Evolutionary conservation across 1,284 basidiomycete genomes (phyloP), one percentile per base, ranked within the genome.

Genomic region (Pterulicium gracile): DNA sequence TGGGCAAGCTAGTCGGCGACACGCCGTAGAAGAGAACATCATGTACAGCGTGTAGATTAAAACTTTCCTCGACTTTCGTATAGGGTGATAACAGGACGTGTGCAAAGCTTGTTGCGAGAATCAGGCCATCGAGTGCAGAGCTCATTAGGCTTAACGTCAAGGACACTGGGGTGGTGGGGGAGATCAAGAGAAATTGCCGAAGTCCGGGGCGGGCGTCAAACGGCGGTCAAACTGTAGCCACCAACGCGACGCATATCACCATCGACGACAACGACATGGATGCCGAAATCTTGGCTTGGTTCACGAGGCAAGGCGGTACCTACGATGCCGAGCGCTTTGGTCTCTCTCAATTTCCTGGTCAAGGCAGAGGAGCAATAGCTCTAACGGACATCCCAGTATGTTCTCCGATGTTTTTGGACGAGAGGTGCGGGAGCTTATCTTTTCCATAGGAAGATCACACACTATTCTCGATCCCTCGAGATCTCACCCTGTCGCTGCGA

Each of bases 31-130:
- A 75, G 23, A 97, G 68, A 17, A 91, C 70, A 62, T 98, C 95
- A 60, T 96, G 90, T 0, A 75, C 79, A 0, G 91, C 94, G 59
- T 98, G 95, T 3, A 98, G 73, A 51, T 87, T 93, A 71, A 98
- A 97, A 58, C 86, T 90, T 67, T 98, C 95, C 62, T 98, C 96
- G 34, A 98, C 95, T 66, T 98, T 98, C 2, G 88, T 90, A 61
- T 87, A 94, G 0, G 95, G 95, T 2, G 88, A 75, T 3, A 89
- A 63, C 3, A 86, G 52, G 46, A 93, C 81, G 55, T 94, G 85
- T 1, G 61, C 51, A 66, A 77, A 81, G 39, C 73, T 70, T 20
- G 78, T 68, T 0, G 64, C 54, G 35, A 87, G 60, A 3, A 90
- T 62, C 3, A 81, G 55, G 32, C 70, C 52, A 58, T 88, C 82